Percentiles rank a stretch among this genome's conserved stretches.
Conservation (phyloP, 805 yeast species). For the Candida sonorensis region DNA sequence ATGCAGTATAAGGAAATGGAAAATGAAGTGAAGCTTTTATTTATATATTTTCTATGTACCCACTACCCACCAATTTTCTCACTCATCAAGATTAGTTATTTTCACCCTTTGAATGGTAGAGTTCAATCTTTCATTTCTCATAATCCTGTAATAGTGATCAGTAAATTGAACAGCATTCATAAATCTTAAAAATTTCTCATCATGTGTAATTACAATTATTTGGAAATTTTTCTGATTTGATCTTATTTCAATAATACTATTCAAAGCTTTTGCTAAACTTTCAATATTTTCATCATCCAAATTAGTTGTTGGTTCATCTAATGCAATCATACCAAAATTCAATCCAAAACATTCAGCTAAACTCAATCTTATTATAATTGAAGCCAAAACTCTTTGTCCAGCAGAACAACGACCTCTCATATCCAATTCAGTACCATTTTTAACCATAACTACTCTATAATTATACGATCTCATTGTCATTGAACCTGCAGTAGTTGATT, state of each 20-base stretch:
- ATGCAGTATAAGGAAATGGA: too few relatives aligned
- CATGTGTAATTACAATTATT: conserved; percentile 92
- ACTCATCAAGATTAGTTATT: conserved; percentile 20
- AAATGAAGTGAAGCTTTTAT: too few relatives aligned
- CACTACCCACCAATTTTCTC: background rate
- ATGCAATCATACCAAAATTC: conserved; percentile 90
- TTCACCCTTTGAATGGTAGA: conserved; percentile 50
- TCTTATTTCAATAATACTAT: conserved; percentile 68
- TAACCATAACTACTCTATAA: conserved; percentile 91
- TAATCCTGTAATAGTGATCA: conserved; percentile 78
- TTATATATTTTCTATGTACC: background rate
- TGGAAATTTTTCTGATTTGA: conserved; percentile 83
- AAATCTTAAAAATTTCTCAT: conserved; percentile 78
- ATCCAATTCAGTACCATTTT: conserved; percentile 85
- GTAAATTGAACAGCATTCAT: conserved; percentile 83
- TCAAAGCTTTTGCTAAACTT: conserved; percentile 75
- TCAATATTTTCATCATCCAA: conserved; percentile 85
- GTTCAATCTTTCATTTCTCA: conserved; percentile 73
- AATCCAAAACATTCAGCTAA: conserved; percentile 93
- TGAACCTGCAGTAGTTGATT: conserved; percentile 13
- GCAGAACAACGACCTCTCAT: conserved; percentile 99
- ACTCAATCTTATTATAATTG: conserved; percentile 85
- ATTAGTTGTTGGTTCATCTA: conserved; percentile 98
- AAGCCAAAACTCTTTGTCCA: conserved; percentile 92
- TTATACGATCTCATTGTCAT: conserved; percentile 63